These are phyloP conservation scores for Exophiala sideris DNA, from an alignment of 2,329 filamentous ascomycete species.

Conservation along the genomic window DNA sequence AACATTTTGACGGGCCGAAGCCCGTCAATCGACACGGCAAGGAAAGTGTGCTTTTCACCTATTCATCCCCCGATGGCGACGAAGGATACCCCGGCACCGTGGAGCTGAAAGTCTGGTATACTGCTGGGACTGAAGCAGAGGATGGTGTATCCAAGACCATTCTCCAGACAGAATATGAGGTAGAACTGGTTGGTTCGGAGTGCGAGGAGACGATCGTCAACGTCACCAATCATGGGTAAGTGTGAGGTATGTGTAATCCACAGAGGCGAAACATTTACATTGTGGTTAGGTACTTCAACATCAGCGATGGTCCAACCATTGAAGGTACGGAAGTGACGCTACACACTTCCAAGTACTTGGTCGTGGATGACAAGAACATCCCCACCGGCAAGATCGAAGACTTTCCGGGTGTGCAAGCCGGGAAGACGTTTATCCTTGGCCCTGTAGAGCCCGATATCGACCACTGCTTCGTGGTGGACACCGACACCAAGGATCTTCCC, in stretches of 20 bases:
- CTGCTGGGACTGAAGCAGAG: slow-evolving; percentile 63
- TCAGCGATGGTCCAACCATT: slow-evolving; percentile 57
- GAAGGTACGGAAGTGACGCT: slow-evolving; percentile 60
- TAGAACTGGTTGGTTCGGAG: slow-evolving; percentile 68
- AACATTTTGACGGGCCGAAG: slow-evolving; percentile 69
- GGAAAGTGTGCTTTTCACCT: slow-evolving; percentile 64
- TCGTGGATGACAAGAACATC: slow-evolving; percentile 69
- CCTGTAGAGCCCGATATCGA: slow-evolving; percentile 72
- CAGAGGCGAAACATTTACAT: background rate
- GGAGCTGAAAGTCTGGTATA: slow-evolving; percentile 74
- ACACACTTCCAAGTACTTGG: slow-evolving; percentile 64
- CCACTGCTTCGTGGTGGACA: slow-evolving; percentile 80
- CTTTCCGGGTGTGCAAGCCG: slow-evolving; percentile 59
- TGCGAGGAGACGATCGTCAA: slow-evolving; percentile 88
- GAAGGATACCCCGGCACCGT: slow-evolving; percentile 88
- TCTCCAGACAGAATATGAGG: slow-evolving; percentile 85
- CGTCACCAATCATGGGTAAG: slow-evolving; percentile 90
- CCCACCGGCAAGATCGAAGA: slow-evolving; percentile 68
- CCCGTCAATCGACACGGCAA: slow-evolving; percentile 56
- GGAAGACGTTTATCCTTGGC: slow-evolving; percentile 69
- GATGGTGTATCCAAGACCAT: slow-evolving; percentile 62
- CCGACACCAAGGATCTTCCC: slow-evolving; percentile 56
- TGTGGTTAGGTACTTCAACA: slow-evolving; percentile 62
- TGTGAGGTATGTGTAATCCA: slow-evolving; percentile 5
- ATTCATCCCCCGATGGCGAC: slow-evolving; percentile 67